These are phyloP conservation scores for Phymatotrichopsis omnivora DNA, from an alignment of 2,329 filamentous ascomycete genomes.

Conservation along the genomic window DNA sequence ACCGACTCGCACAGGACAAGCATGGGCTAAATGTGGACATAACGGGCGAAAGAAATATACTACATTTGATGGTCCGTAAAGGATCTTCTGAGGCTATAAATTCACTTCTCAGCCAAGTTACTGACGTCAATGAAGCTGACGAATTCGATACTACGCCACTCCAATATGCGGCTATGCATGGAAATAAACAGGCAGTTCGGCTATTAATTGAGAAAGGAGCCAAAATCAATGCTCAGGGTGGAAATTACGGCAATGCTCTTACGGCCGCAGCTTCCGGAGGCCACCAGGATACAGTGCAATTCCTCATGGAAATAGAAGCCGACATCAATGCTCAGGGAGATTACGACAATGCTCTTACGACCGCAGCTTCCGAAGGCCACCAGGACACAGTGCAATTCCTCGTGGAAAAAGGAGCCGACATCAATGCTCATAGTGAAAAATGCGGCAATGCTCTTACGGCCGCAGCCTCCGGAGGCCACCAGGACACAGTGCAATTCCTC, in stretches of 20 bases:
- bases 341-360: neutral
- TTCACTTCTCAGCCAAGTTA: neutral
- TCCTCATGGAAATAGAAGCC: neutral
- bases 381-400: constrained; percentile 27
- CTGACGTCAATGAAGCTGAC: neutral
- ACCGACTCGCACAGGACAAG: no score
- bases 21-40: no score
- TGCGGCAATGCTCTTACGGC: constrained; percentile 26
- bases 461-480: constrained; percentile 29
- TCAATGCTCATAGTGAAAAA: constrained; percentile 16
- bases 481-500: constrained; percentile 32
- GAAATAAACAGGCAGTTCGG: constrained; percentile 27
- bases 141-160: constrained; percentile 23
- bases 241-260: constrained; percentile 26
- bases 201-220: constrained; percentile 29
- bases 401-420: constrained; percentile 28
- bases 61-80: no score
- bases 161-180: constrained; percentile 19
- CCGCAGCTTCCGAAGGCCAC: constrained; percentile 15
- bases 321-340: neutral
- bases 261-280: constrained; percentile 22
- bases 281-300: constrained; percentile 12
- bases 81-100: no score
- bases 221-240: constrained; percentile 25
- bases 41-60: no score